Percentiles rank a stretch among this genome's conserved stretches.
phyloP scores from a whole-genome alignment of 164 flowering plant genomes.

The Nymphaea colorata region DNA sequence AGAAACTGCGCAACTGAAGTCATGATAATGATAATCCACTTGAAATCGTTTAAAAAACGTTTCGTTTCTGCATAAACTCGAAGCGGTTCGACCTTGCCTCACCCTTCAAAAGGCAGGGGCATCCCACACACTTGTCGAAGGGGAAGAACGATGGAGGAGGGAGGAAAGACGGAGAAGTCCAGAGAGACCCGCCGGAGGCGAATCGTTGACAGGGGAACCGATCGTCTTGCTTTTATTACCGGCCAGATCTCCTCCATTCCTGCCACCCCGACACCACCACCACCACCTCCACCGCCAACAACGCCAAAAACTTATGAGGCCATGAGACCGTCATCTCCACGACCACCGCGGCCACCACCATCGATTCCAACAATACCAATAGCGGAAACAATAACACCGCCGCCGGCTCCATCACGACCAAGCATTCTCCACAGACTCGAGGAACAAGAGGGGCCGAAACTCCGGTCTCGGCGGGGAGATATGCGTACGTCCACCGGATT shows the following conservation, averaged over 20 bases:
- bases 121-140: too few species aligned
- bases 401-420: not conserved
- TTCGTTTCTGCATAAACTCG: too few species aligned
- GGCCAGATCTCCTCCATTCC: slow-evolving; percentile 26
- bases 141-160: too few species aligned
- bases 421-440: too few species aligned
- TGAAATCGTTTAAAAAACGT: too few species aligned
- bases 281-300: not conserved
- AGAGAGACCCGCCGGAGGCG: slow-evolving; percentile 32
- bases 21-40: too few species aligned
- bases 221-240: slow-evolving; percentile 47
- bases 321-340: not conserved
- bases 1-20: too few species aligned
- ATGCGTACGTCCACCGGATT: too few species aligned
- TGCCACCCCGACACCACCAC: slow-evolving; percentile 11
- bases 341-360: not conserved
- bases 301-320: not conserved
- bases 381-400: not conserved
- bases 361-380: not conserved
- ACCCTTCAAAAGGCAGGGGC: too few species aligned
- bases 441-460: too few species aligned
- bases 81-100: too few species aligned
- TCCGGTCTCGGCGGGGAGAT: too few species aligned
- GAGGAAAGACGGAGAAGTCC: slow-evolving; percentile 1
- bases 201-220: slow-evolving; percentile 33